phyloP scores from a whole-genome alignment of 106 monocot genomes.

The Acanthochlamys bracteata region DNA sequence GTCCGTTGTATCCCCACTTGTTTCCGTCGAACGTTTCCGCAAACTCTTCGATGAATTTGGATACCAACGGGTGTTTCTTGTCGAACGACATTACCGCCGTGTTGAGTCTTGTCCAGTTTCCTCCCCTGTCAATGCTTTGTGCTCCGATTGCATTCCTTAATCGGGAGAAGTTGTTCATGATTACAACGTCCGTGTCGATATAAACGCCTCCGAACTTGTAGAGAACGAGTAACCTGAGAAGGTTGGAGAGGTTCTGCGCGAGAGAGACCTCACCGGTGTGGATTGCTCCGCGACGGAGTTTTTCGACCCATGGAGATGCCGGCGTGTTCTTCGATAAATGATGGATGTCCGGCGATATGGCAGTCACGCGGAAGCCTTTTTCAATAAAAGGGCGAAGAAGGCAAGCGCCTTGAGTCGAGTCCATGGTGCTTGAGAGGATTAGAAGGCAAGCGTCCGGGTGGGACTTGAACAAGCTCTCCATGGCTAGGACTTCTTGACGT shows the following conservation, averaged over 20 bases:
- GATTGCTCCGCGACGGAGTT: slow-evolving; percentile 23
- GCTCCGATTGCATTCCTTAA: slow-evolving; percentile 66
- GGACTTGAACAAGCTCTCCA: slow-evolving; percentile 70
- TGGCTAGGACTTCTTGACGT: slow-evolving; percentile 39
- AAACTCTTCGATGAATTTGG: slow-evolving; percentile 68
- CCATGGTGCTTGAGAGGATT: slow-evolving; percentile 56
- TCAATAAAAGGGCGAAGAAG: slow-evolving; percentile 31
- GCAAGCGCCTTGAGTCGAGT: slow-evolving; percentile 27
- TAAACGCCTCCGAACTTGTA: slow-evolving; percentile 83
- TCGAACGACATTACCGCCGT: slow-evolving; percentile 87
- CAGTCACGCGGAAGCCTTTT: slow-evolving; percentile 28
- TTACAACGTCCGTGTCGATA: slow-evolving; percentile 68
- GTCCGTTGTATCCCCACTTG: slow-evolving; percentile 86
- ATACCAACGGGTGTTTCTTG: slow-evolving; percentile 45
- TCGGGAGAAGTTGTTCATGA: slow-evolving; percentile 40
- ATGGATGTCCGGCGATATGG: slow-evolving; percentile 48
- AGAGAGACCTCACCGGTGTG: slow-evolving; percentile 46
- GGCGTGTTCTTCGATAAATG: slow-evolving; percentile 46
- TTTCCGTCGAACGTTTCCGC: slow-evolving; percentile 59
- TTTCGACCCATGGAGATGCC: slow-evolving; percentile 38
- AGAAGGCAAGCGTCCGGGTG: slow-evolving; percentile 65
- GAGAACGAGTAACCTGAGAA: slow-evolving; percentile 55
- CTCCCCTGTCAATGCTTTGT: slow-evolving; percentile 35
- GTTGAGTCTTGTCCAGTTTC: slow-evolving; percentile 77
- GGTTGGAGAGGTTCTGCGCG: slow-evolving; percentile 80